A percentile compares a stretch with the other conserved stretches of the same genome.
These are phyloP conservation scores for Juglanconis sp. DNA, from an alignment of 2,329 filamentous ascomycete genomes.

Conservation along the genomic window DNA sequence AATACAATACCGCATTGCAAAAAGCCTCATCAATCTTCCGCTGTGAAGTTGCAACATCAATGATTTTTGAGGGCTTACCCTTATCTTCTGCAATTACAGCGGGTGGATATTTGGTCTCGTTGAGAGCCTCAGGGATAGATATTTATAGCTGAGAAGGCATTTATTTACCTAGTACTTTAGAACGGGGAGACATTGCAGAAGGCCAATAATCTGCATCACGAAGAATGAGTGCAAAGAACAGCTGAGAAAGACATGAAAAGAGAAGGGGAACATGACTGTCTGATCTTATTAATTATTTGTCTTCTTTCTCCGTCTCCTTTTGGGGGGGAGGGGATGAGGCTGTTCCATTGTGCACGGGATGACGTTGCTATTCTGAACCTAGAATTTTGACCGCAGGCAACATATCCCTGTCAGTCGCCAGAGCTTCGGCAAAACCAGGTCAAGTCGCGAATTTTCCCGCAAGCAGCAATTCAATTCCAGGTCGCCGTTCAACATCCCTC, in stretches of 20 bases:
- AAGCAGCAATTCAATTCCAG: constrained; percentile 10
- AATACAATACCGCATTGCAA: constrained; percentile 6
- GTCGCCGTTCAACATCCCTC: constrained; percentile 3
- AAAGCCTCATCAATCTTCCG: background rate
- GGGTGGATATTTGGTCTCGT: no score
- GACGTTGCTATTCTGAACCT: constrained; percentile 4
- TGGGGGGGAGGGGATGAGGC: background rate
- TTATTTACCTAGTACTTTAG: no score
- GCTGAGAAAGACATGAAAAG: no score
- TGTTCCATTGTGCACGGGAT: background rate
- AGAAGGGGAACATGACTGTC: no score
- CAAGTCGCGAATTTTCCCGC: constrained; percentile 19
- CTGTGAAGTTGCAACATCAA: background rate
- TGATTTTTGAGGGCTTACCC: background rate
- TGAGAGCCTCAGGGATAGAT: no score
- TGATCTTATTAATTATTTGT: background rate
- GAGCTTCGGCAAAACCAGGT: constrained; percentile 19
- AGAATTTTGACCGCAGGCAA: constrained; percentile 3
- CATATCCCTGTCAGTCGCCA: constrained; percentile 14
- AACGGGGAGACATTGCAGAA: no score
- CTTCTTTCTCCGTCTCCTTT: background rate
- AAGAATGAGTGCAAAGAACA: no score
- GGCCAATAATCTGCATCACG: no score
- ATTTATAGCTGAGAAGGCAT: no score
- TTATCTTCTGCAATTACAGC: no score